Conservation (phyloP, 768 basidiomycete genomes). For the Pleurotus ostreatus region DNA sequence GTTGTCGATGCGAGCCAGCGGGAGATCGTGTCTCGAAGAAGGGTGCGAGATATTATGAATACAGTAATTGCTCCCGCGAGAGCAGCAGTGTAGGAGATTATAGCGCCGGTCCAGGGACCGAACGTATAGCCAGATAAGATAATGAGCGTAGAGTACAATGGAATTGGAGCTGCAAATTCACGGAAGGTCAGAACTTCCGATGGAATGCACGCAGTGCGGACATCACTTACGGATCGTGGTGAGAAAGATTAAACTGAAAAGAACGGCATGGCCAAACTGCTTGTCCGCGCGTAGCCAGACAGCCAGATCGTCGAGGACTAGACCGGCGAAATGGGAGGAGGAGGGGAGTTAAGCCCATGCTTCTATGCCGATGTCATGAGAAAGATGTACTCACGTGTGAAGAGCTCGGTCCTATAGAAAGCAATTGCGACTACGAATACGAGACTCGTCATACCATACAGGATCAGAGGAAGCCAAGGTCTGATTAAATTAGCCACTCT, state of each 20-base stretch:
- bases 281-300: constrained; percentile 71
- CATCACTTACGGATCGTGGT: constrained; percentile 76
- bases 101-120: constrained; percentile 77
- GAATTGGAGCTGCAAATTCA: constrained; percentile 65
- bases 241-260: constrained; percentile 80
- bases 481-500: constrained; percentile 58
- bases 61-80: constrained; percentile 65
- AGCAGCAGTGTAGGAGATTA: constrained; percentile 85
- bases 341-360: constrained; percentile 1
- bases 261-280: constrained; percentile 69
- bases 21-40: constrained; percentile 67
- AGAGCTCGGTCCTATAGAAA: constrained; percentile 79
- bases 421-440: constrained; percentile 79
- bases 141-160: constrained; percentile 91
- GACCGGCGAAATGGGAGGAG: constrained; percentile 11
- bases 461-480: constrained; percentile 74
- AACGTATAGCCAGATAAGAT: constrained; percentile 90
- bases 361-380: neutral
- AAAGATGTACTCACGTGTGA: constrained; percentile 55
- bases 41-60: constrained; percentile 72
- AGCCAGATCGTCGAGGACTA: constrained; percentile 81
- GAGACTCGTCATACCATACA: constrained; percentile 74
- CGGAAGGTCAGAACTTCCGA: neutral
- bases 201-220: constrained; percentile 11
- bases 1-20: constrained; percentile 68